Evolutionary conservation across 2,329 filamentous ascomycete species (phyloP), one percentile per base, ranked within the genome.

Genomic region (Fusarium abutilonis): DNA sequence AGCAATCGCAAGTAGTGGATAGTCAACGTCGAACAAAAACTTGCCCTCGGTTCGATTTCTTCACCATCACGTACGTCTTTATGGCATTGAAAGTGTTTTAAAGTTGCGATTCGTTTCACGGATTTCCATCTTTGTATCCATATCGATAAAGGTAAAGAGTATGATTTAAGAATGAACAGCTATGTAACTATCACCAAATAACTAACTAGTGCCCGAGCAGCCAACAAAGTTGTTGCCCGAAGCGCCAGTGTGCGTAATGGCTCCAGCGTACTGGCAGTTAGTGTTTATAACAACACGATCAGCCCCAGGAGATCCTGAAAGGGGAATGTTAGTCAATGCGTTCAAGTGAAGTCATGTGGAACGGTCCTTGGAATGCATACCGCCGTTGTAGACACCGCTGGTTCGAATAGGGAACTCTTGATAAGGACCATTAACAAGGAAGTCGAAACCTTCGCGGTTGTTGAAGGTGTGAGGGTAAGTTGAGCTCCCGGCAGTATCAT

Each of bases 161-260:
- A 26, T 26, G 6, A 26, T 26, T 26, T 8, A 8, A 26, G 23
- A 26, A 26, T 26, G 23, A 26, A 26, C 23, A 26, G 23, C 23
- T 7, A 26, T 26, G 8, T 26, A 26, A 26, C 9, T 13, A 29
- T 34, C 31, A 34, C 5, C 13, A 34, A 34, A 13, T n/a, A 34
- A 34, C 36, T 56, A 68, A 51, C 2, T 52, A 4, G 71, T 74
- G 4, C 71, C 72, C 0, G 51, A 60, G 74, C 88, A 91, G n/a
- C 79, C 82, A 52, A 91, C 86, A 75, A 91, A 91, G 75, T 83
- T 79, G 73, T 90, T 87, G 8, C 86, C 86, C 46, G 81, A 85
- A 15, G 89, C 88, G 26, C 89, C 89, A 19, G 86, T 89, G 70
- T 91, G 89, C 1, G 89, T 91, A 61, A 91, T 89, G 26, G 83